Conservation (phyloP, 148 eudicot species). For the Fagopyrum esculentum region DNA sequence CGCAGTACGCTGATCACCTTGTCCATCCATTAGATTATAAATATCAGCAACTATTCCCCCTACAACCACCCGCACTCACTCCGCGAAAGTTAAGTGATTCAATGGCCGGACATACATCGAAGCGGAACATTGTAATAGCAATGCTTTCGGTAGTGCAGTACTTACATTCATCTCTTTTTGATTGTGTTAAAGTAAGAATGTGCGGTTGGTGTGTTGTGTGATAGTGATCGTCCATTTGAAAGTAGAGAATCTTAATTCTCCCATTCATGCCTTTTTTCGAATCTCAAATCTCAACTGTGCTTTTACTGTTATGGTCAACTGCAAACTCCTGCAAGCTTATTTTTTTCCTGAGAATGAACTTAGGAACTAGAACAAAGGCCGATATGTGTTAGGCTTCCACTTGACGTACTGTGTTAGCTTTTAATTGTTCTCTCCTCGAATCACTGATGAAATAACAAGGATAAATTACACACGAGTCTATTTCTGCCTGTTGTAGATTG, state of each 20-base stretch:
- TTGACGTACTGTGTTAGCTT: background rate
- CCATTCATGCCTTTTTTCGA: background rate
- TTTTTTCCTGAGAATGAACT: background rate
- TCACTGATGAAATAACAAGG: background rate
- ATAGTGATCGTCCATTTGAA: constrained; percentile 2
- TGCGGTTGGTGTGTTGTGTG: background rate
- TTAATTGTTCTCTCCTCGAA: no score
- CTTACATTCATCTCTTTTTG: background rate
- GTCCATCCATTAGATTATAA: background rate
- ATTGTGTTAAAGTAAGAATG: background rate
- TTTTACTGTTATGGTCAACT: constrained; percentile 5
- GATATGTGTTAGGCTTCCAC: background rate
- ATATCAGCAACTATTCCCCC: background rate
- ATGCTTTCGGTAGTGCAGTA: background rate
- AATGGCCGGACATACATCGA: no score
- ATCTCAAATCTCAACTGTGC: background rate
- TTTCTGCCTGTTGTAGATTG: no score
- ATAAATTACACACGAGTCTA: background rate
- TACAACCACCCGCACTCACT: no score
- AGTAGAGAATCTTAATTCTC: background rate
- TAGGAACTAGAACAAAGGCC: background rate
- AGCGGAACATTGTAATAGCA: background rate
- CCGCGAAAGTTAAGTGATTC: no score
- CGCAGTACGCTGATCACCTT: background rate
- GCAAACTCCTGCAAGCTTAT: background rate